phyloP scores from a whole-genome alignment of 768 basidiomycete species.

The Auriscalpium vulgare region DNA sequence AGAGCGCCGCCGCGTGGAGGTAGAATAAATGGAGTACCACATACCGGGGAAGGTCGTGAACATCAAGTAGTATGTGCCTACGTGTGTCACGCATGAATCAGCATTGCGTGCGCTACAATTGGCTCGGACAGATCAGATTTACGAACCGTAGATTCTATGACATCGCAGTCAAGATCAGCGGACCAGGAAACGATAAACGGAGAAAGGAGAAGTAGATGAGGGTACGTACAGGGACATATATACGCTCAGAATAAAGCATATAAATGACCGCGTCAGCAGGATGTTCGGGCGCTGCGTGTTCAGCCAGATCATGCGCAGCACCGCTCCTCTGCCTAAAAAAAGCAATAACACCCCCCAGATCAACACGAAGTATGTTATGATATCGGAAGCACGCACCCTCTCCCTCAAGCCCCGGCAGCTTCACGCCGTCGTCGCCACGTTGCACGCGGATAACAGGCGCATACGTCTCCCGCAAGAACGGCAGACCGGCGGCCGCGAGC shows the following conservation, averaged over 20 bases:
- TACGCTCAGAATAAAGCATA: conserved; percentile 64
- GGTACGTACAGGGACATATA: conserved; percentile 62
- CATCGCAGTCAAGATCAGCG: not conserved
- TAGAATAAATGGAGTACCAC: too few relatives aligned
- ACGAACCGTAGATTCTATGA: conserved; percentile 49
- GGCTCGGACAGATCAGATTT: not conserved
- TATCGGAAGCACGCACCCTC: conserved; percentile 21
- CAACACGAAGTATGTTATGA: too few relatives aligned
- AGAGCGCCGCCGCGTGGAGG: too few relatives aligned
- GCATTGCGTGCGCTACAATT: not conserved
- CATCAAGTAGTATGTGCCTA: conserved; percentile 57
- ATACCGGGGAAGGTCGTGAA: conserved; percentile 43
- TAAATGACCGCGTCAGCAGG: conserved; percentile 51
- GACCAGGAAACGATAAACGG: not conserved
- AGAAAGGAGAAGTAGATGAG: conserved; percentile 4
- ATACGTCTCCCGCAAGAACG: conserved; percentile 69
- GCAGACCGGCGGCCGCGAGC: conserved; percentile 42
- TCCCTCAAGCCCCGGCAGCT: conserved; percentile 33
- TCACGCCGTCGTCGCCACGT: conserved; percentile 30
- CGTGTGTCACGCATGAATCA: conserved; percentile 10
- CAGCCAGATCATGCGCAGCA: conserved; percentile 37
- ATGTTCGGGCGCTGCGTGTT: conserved; percentile 55
- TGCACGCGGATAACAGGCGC: conserved; percentile 56
- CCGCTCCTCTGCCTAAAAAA: not conserved
- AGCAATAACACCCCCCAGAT: too few relatives aligned